phyloP scores from a whole-genome alignment of 1,139 yeast species.

The Nematodospora anomalae region DNA sequence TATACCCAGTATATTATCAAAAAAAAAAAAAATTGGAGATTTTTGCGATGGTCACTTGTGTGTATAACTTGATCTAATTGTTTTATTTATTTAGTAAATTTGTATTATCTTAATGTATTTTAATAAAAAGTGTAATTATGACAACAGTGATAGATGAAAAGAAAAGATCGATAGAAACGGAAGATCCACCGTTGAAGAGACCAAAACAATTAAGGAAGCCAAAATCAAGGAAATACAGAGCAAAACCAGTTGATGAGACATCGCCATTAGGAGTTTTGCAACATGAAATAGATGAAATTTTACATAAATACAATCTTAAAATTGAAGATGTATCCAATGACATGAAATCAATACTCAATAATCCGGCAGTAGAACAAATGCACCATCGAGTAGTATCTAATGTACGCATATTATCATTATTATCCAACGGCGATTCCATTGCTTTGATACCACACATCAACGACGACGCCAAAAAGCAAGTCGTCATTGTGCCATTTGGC shows the following conservation, averaged over 20 bases:
- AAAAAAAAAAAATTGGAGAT: constrained; percentile 1
- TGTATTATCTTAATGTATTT: background rate
- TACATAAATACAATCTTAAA: constrained; percentile 43
- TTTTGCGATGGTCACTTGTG: background rate
- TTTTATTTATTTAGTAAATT: background rate
- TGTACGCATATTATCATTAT: constrained; percentile 56
- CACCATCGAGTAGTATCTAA: constrained; percentile 61
- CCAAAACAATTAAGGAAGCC: constrained; percentile 16
- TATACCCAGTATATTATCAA: too few species aligned
- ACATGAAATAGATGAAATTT: constrained; percentile 65
- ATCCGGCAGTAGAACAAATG: constrained; percentile 46
- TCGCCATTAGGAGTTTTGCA: constrained; percentile 80
- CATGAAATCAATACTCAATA: constrained; percentile 62
- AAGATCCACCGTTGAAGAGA: constrained; percentile 4
- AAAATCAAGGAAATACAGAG: constrained; percentile 44
- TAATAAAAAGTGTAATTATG: constrained; percentile 1
- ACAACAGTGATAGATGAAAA: constrained; percentile 9
- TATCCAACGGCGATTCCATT: constrained; percentile 82
- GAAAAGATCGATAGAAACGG: constrained; percentile 9
- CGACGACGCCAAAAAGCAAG: constrained; percentile 39
- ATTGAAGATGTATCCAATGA: constrained; percentile 59
- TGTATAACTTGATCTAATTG: background rate
- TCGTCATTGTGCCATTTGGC: constrained; percentile 76
- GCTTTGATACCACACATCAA: constrained; percentile 63
- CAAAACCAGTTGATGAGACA: constrained; percentile 68